Base-by-base conservation (phyloP, 1,284 basidiomycete genomes). In the Austroboletus novae-zelandiae region DNA sequence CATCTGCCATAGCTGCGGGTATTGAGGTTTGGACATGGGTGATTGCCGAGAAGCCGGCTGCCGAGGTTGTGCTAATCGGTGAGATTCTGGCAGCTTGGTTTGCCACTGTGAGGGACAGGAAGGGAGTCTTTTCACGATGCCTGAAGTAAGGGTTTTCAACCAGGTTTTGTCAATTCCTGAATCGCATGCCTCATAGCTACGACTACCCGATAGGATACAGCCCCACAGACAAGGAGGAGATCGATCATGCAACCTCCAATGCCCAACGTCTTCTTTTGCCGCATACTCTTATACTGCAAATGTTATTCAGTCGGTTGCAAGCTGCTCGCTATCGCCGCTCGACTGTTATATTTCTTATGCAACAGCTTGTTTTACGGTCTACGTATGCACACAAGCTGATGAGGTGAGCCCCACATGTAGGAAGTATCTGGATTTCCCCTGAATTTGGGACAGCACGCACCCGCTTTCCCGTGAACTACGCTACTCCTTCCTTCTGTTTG, bases 1-100 rank as follows among this genome's bases (percentile, higher is more conserved):
- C 94, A 1, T 77, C 89, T 5, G 83, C 94, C 1, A 83, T 98
- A 52, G 80, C 89, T 9, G 83, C 90, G 1, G 95, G 93, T 1
- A 88, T 94, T 45, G 94, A 98, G 66, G 89, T 92, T 5, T 99
- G 97, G 97, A 93, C 91, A 3, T 98, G 95, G 96, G 77, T 98
- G 0, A 91, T 98, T 44, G 85, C 91, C 15, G 91, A 95, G 64
- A 84, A 91, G 49, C 88, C 92, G 1, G 80, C 84, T 49, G 76
- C 89, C 10, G 81, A 83, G 60, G 67, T 86, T 71, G 79, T 79
- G 8, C 70, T 98, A 27, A 89, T 98, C 77, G 78, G 84, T 11
- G 94, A 98, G 64, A 83, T 99, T 49, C 75, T 92, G 29, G 81
- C 88, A 9, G 89, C 90, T 5, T 99, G 97, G 97, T 79, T 86